These are phyloP conservation scores for Mucor lusitanicus DNA, from an alignment of 371 early-diverging fungal species.

Conservation along the genomic window DNA sequence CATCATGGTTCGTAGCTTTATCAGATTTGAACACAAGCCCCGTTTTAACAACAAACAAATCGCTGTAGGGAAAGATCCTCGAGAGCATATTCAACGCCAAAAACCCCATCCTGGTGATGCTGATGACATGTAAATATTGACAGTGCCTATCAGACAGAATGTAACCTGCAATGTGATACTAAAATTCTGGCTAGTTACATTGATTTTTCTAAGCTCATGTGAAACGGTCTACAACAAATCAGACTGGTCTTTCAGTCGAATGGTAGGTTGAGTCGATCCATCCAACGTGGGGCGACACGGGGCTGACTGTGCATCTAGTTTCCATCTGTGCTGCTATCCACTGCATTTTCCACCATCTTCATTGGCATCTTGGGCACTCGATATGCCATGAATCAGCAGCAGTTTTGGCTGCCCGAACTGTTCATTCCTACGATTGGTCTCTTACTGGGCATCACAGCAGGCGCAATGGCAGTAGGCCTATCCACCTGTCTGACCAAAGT, in stretches of 20 bases:
- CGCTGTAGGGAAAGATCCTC: constrained; percentile 55
- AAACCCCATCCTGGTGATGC: constrained; percentile 53
- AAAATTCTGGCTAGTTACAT: constrained; percentile 29
- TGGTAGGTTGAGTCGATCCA: constrained; percentile 38
- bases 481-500: constrained; percentile 56
- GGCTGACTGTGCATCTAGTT: constrained; percentile 30
- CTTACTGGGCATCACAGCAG: constrained; percentile 84
- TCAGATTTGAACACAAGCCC: neutral
- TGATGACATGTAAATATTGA: constrained; percentile 58
- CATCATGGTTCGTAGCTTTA: constrained; percentile 52
- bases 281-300: neutral
- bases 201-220: constrained; percentile 53
- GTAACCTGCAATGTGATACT: neutral
- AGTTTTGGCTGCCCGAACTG: constrained; percentile 74
- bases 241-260: constrained; percentile 52
- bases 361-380: constrained; percentile 65
- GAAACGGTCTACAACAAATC: constrained; percentile 66
- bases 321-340: constrained; percentile 50
- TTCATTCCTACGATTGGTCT: constrained; percentile 91
- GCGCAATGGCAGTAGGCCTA: constrained; percentile 81
- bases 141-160: neutral
- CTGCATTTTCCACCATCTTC: constrained; percentile 49
- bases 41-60: neutral
- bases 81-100: constrained; percentile 66
- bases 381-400: constrained; percentile 74